Evolutionary conservation across 129 eudicot species (phyloP), one percentile per base, ranked within the genome.

Genomic region (Lonicera japonica): DNA sequence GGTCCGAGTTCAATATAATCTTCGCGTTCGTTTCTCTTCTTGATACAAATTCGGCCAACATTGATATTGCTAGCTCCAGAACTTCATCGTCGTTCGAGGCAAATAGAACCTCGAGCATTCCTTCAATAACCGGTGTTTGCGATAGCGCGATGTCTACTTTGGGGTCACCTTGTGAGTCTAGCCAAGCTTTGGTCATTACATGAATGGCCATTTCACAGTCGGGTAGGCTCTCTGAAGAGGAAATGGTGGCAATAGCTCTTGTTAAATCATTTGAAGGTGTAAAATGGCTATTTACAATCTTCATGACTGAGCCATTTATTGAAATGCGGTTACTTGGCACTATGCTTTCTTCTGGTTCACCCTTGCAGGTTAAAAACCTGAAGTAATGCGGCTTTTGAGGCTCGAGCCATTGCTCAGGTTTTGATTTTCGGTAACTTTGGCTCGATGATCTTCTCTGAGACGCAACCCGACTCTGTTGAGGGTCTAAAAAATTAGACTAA

Each of bases 151-250:
- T 73, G 22, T 75, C 86, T 19, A 73, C 54, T 8, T 15, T 18
- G 16, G 76, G 66, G 56, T 79, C 82, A 21, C 60, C 73, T 8
- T 55, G 52, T 3, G 79, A 64, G 60, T 81, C 73, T 29, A 87
- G 70, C 92, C 95, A 87, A 47, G 80, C 74, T 60, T 81, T 75
- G 56, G 88, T 68, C n/a, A 83, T 64, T 48, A 68, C 69, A 62
- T 85, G 95, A 54, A 87, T 54, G 11, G 95, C 95, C 53, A 34
- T 62, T 73, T 87, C 92, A 63, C 95, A 87, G 57, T 87, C 84
- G 12, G 25, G 19, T 15, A 87, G 74, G 77, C 57, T 76, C 48
- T 76, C 73, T 0, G 84, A 83, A 64, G 76, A 75, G 78, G 74
- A 78, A 62, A 87, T 62, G 0, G 82, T 74, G 58, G 65, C 17